phyloP scores from a whole-genome alignment of 2,329 filamentous ascomycete genomes.

The Onygenales sp. region DNA sequence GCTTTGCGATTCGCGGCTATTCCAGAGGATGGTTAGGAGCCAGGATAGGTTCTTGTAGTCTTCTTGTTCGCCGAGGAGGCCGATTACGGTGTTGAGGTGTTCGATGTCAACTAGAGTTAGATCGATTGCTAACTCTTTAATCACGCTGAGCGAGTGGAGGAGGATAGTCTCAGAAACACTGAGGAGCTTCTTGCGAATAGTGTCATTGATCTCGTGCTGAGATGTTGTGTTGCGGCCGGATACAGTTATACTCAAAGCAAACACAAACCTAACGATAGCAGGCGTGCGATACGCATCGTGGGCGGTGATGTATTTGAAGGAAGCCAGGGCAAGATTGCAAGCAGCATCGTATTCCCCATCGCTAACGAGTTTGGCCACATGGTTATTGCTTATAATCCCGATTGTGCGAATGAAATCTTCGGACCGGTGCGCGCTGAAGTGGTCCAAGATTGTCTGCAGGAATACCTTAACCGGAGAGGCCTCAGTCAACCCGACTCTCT shows the following conservation, averaged over 20 bases:
- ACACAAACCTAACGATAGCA: slow-evolving; percentile 25
- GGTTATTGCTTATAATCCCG: slow-evolving; percentile 25
- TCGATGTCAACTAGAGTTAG: slow-evolving; percentile 31
- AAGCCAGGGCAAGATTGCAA: slow-evolving; percentile 23
- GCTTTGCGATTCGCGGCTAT: slow-evolving; percentile 34
- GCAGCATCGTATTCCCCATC: slow-evolving; percentile 22
- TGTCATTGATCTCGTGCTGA: slow-evolving; percentile 23
- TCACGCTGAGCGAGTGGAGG: slow-evolving; percentile 31
- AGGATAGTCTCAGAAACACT: slow-evolving; percentile 32
- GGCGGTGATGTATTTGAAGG: slow-evolving; percentile 25
- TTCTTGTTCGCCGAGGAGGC: slow-evolving; percentile 35
- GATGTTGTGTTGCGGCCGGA: slow-evolving; percentile 25
- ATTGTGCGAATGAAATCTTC: slow-evolving; percentile 27
- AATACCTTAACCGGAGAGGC: slow-evolving; percentile 22
- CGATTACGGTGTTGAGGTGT: slow-evolving; percentile 35
- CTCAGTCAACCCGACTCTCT: slow-evolving; percentile 18
- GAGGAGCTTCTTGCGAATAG: slow-evolving; percentile 30
- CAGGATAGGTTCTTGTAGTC: slow-evolving; percentile 35
- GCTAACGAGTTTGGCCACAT: slow-evolving; percentile 20
- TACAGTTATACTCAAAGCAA: slow-evolving; percentile 24
- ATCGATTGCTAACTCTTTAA: slow-evolving; percentile 33
- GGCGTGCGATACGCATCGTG: slow-evolving; percentile 21
- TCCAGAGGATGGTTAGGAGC: slow-evolving; percentile 36
- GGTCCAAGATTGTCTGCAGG: slow-evolving; percentile 21
- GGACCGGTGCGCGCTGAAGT: slow-evolving; percentile 27